These are phyloP conservation scores for Bipolaris zeicola DNA, from an alignment of 2,329 filamentous ascomycete species.

Conservation along the genomic window DNA sequence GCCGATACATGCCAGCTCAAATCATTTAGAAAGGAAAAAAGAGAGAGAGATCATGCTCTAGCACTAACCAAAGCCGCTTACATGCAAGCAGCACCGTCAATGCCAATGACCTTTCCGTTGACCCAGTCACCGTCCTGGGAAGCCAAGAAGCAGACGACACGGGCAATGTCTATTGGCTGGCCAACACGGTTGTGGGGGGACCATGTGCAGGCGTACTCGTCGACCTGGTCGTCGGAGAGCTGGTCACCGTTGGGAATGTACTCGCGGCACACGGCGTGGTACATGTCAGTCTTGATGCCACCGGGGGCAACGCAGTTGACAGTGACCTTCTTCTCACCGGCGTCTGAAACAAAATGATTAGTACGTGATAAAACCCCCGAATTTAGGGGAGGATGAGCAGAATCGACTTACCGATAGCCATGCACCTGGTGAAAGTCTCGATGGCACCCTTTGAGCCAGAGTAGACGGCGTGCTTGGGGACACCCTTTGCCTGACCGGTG, in stretches of 20 bases:
- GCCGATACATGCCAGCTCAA: slow-evolving; percentile 13
- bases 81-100: slow-evolving; percentile 53
- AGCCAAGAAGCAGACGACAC: slow-evolving; percentile 66
- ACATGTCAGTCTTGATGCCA: slow-evolving; percentile 63
- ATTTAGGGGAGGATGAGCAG: not conserved
- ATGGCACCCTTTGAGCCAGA: slow-evolving; percentile 61
- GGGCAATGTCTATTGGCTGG: slow-evolving; percentile 70
- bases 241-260: slow-evolving; percentile 65
- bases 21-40: slow-evolving; percentile 5
- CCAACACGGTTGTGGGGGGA: slow-evolving; percentile 69
- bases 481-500: slow-evolving; percentile 62
- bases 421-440: slow-evolving; percentile 61
- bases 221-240: slow-evolving; percentile 62
- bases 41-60: slow-evolving; percentile 5
- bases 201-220: slow-evolving; percentile 68
- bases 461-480: slow-evolving; percentile 61
- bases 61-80: slow-evolving; percentile 26
- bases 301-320: slow-evolving; percentile 66
- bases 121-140: slow-evolving; percentile 63
- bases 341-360: slow-evolving; percentile 44
- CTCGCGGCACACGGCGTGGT: slow-evolving; percentile 68
- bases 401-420: slow-evolving; percentile 53
- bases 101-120: slow-evolving; percentile 61
- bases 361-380: not conserved
- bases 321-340: slow-evolving; percentile 61